Percentiles rank a stretch among this genome's conserved stretches.
phyloP scores from a whole-genome alignment of 176 grass and related monocot genomes.

The Areca catechu region DNA sequence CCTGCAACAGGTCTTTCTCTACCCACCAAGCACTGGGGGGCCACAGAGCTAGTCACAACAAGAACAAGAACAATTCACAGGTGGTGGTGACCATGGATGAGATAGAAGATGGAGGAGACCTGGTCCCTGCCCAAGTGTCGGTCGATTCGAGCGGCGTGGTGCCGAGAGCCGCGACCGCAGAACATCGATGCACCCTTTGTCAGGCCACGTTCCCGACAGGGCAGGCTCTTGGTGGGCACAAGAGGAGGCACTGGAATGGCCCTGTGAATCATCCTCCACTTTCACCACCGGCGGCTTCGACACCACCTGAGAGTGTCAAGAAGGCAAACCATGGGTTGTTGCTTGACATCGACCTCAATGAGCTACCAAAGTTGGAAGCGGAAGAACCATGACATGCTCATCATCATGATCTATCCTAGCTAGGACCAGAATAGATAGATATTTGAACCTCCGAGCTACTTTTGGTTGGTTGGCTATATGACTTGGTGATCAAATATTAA shows the following conservation, averaged over 20 bases:
- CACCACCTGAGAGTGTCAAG: too few relatives aligned
- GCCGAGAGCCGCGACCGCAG: neutral
- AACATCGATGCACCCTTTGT: neutral
- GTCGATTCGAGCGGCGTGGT: neutral
- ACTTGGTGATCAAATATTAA: too few relatives aligned
- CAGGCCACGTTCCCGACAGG: neutral
- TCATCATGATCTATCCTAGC: too few relatives aligned
- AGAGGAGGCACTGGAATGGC: neutral
- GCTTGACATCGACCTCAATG: too few relatives aligned
- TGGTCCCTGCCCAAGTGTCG: neutral
- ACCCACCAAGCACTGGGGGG: constrained; percentile 41
- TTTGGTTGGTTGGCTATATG: too few relatives aligned
- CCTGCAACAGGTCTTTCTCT: constrained; percentile 23
- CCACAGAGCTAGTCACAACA: constrained; percentile 18
- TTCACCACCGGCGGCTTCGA: too few relatives aligned
- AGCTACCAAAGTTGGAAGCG: too few relatives aligned
- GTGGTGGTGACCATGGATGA: neutral
- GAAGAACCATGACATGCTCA: too few relatives aligned
- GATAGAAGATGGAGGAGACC: neutral
- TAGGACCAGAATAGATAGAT: too few relatives aligned
- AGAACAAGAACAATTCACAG: neutral
- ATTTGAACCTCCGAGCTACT: too few relatives aligned
- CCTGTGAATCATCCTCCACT: too few relatives aligned
- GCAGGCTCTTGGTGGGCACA: constrained; percentile 15
- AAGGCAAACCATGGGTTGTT: too few relatives aligned